Evolutionary conservation across 345 rosid genomes (phyloP), one percentile per base, ranked within the genome.

Genomic region (Ricinus communis): DNA sequence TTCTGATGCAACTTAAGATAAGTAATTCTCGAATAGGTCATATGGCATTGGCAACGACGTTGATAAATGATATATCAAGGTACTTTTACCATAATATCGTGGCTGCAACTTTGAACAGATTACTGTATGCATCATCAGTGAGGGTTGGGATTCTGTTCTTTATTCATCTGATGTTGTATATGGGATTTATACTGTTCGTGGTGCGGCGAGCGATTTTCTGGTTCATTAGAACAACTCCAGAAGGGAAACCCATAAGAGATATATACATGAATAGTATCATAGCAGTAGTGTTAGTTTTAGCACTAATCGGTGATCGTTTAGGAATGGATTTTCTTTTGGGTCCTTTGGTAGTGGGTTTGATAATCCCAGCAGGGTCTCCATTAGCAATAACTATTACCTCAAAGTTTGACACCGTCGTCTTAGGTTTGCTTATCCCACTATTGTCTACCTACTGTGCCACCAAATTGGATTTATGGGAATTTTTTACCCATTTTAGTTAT

Each of bases 1-100:
- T 77, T 50, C 40, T 82, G 21, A 74, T 77, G 83, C 77, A 82
- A 52, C 75, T 73, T 22, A 82, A 80, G 79, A 77, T 80, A 30
- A 72, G 65, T 11, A 84, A 84, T 59, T 64, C 87, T 0, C 72
- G 69, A 56, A 21, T 84, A 8, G 87, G 87, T 14, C 78, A 66
- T 55, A 46, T 84, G 6, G 83, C 83, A 14, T 40, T 84, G 54
- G 79, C 87, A 21, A 18, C 83, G 3, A 63, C 84, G 8, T 62
- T 83, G 76, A 10, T 80, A 1, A 5, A 51, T 19, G 79, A 83
- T 5, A 16, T 75, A 30, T 1, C 19, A 16, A 69, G 55, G 27
- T 43, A 72, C 4, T 4, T 73, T 0, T 0, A n/a, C 2, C 0
- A 62, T 13, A 66, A 43, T 43, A 8, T 40, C 19, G 5, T 28